Evolutionary conservation across 768 basidiomycete species (phyloP), one percentile per base, ranked within the genome.

Genomic region (Trichaptum fuscoviolaceum): DNA sequence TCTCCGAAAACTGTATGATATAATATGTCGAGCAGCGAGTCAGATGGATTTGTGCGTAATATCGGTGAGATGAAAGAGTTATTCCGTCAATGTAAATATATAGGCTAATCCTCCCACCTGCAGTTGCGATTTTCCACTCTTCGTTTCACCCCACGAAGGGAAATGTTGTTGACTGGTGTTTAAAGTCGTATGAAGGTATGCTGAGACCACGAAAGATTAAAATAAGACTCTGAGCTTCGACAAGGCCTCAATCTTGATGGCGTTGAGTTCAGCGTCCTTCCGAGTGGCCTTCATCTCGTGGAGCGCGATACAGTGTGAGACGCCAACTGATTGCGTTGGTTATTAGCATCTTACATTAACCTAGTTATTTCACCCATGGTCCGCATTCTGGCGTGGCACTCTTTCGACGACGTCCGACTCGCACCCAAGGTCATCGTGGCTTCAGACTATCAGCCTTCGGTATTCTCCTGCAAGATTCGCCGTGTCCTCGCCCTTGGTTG

Each of bases 121-220:
- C 70, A 93, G 92, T 91, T 72, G 90, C 91, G 12, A 89, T 93
- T 73, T 93, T 93, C 68, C 91, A 93, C 76, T 83, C 88, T 20
- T 91, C 91, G 7, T 94, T 94, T 71, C 92, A 94, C 76, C 89
- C 91, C 0, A 94, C 91, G 24, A 83, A 85, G 69, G 92, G 92
- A 17, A 93, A 92, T 73, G 74, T 87, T 17, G 79, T 93, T 17
- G 92, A 93, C 75, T 94, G 93, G 92, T 86, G 82, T 58, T 73
- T 90, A 34, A 91, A 87, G 72, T 85, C 87, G 9, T 86, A 80
- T 73, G 84, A 91, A 67, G 90, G 91, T 88, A 58, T 58, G 81
- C 36, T 36, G 9, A 57, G 26, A 9, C 27, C 58, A 27, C n/a
- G n/a, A 25, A 12, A 15, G 42, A 20, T 20, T 2, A 52, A 2